Base-by-base conservation (phyloP, 148 eudicot genomes). In the Bassia scoparia region DNA sequence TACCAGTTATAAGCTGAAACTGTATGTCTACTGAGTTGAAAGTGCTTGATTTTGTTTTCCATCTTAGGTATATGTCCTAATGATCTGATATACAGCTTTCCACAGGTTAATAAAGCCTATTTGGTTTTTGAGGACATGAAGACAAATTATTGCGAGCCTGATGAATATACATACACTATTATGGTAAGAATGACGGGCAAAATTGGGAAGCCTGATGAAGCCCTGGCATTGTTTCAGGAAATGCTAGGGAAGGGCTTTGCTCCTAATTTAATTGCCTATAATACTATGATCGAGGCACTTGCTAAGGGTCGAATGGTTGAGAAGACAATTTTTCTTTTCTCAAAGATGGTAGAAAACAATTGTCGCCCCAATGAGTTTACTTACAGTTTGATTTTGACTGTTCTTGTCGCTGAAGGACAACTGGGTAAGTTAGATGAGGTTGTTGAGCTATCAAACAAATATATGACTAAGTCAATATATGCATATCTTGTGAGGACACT, bases 311-410 rank as follows among this genome's bases (percentile, higher is more conserved):
- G 84, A 11, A 85, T 88, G 92, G 86, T 86, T 10, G 95, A 91
- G 68, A 89, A 91, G 82, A 37, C 86, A 11, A 68, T 93, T 54
- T 84, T 81, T 73, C 84, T 93, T 66, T 90, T 93, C 80, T 83
- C 88, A 38, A 87, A 89, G 79, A 90, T 93, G 98, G 81, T 93
- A 70, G 89, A 90, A 76, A 85, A 84, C 65, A 79, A 83, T 79
- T 90, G 92, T 62, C 87, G 89, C 37, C 98, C 98, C 14, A 93
- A 93, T 72, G 97, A 90, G 74, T 93, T 90, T 74, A 89, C 97
- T 16, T 93, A 93, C 74, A 87, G 91, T 73, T 54, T 89, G 73
- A 83, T 93, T 78, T 80, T 93, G 29, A 83, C 83, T 78, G 87
- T 82, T 75, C 88, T 93, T 79, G 89, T 85, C 61, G 83, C 90